Evolutionary conservation across 352 stramenopile species (phyloP), one percentile per base, ranked within the genome.

Genomic region (Globisporangium sylvaticum): DNA sequence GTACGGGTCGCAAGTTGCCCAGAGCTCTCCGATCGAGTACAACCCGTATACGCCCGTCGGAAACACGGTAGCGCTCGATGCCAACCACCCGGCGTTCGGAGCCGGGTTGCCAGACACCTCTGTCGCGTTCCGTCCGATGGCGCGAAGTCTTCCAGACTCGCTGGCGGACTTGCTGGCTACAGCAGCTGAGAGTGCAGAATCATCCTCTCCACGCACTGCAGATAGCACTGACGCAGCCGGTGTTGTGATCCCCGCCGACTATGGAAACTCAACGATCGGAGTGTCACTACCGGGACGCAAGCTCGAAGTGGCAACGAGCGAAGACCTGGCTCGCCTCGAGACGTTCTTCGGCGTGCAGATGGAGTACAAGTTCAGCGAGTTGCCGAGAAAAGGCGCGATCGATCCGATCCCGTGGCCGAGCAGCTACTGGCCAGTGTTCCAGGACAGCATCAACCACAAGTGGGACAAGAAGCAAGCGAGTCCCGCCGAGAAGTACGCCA

Each of bases 341-440:
- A 73, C 64, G 20, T 83, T 78, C 64, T 86, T 86, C 24, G 70
- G 69, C 15, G 46, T 66, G 12, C 66, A 77, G 34, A 72, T 86
- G 24, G 73, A 70, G 55, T 77, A 63, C 8, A 71, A 79, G 52
- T 69, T 86, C 22, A 80, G 72, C 24, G 73, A 81, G 29, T 64
- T 86, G 18, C 72, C 78, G 1, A 77, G 72, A 2, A 79, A 77
- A 44, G 74, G 65, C 7, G 56, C 74, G 50, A 68, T 72, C 65
- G 32, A 78, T 42, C 77, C 77, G 27, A 76, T 81, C 57, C 71
- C 78, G 48, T 90, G 81, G 81, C 80, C 81, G 14, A 79, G 76
- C 57, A 88, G 81, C 68, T 90, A 88, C 70, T 90, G 81, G 81
- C 79, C 81, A 3, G 59, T 75, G 57, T 90, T 76, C 65, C 67